Base-by-base conservation (phyloP, 225 moss, liverwort and hornwort species). In the Straminergon stramineum region DNA sequence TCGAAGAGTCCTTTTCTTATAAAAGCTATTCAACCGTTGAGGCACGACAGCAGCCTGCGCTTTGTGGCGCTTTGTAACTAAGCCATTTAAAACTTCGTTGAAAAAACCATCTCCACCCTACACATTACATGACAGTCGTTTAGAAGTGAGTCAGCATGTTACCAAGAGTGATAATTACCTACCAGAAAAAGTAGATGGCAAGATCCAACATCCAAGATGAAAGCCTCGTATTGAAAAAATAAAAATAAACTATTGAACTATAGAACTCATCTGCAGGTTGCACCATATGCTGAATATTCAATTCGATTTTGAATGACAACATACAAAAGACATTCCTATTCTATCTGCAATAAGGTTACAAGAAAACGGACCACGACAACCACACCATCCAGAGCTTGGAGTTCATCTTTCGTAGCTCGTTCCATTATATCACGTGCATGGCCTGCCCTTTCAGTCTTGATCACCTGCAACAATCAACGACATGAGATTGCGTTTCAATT, bases 51-150 rank as follows among this genome's bases (percentile, higher is more conserved):
- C 96, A 87, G 94, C 92, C 87, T 89, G 91, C 35, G 94, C 95
- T 89, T 88, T 93, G 90, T 99, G 98, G 85, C 98, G 96, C 88
- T 93, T 91, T 91, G 92, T 85, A 75, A 99, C 88, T 85, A 99
- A 93, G 87, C 98, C 98, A 90, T 99, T 99, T 87, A 97, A 58
- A 57, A 99, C 98, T 93, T 99, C 98, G 82, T 97, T 97, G 86
- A 97, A 99, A 52, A 97, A 91, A 83, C 98, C 98, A 94, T 99
- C 98, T 92, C 98, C 98, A 86, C 98, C 98, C 98, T 98, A 90
- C 70, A 85, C 43, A 53, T 66, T 51, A 74, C 45, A 77, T 35
- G 37, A 34, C 51, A 64, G 67, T 60, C 60, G 64, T 78, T 86
- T 82, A 71, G 75, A 91, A 90, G 75, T 37, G 61, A 89, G 56